A percentile compares a stretch with the other conserved stretches of the same genome.
Conservation (phyloP, 805 yeast species). For the Soucietia sequanensis region DNA sequence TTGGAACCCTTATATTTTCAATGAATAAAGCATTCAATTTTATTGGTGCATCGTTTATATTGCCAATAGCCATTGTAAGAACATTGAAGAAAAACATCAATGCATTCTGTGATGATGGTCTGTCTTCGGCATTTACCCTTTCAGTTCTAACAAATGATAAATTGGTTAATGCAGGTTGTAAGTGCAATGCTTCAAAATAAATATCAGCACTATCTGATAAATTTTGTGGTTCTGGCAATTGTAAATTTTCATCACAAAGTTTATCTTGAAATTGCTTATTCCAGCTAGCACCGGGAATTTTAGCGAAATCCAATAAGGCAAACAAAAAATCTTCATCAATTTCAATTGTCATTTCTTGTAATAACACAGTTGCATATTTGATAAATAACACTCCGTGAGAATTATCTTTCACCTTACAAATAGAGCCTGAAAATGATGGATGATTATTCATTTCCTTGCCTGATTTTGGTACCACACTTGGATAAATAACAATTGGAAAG, state of each 20-base stretch:
- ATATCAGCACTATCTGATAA: conserved; percentile 63
- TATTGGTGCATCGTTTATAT: conserved; percentile 95
- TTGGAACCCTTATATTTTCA: conserved; percentile 86
- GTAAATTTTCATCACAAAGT: conserved; percentile 62
- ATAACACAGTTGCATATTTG: conserved; percentile 83
- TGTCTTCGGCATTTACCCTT: conserved; percentile 64
- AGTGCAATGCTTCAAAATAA: conserved; percentile 87
- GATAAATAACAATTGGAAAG: conserved; percentile 85
- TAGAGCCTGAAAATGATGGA: conserved; percentile 85
- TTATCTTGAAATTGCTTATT: conserved; percentile 41
- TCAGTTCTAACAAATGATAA: conserved; percentile 91
- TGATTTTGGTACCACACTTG: conserved; percentile 84
- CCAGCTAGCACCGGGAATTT: conserved; percentile 84
- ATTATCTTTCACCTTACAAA: conserved; percentile 83
- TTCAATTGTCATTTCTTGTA: conserved; percentile 91
- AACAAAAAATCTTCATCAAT: conserved; percentile 90
- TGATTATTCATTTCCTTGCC: conserved; percentile 81
- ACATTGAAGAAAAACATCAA: conserved; percentile 78
- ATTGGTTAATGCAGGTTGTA: conserved; percentile 89
- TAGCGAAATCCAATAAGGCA: conserved; percentile 76
- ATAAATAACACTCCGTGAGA: conserved; percentile 86
- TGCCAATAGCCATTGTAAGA: conserved; percentile 94
- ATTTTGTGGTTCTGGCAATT: conserved; percentile 67
- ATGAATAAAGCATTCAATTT: conserved; percentile 80
- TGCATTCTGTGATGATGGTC: conserved; percentile 57